A percentile compares a stretch with the other conserved stretches of the same genome.
phyloP scores from a whole-genome alignment of 768 basidiomycete species.

The Lentinula raphanica region DNA sequence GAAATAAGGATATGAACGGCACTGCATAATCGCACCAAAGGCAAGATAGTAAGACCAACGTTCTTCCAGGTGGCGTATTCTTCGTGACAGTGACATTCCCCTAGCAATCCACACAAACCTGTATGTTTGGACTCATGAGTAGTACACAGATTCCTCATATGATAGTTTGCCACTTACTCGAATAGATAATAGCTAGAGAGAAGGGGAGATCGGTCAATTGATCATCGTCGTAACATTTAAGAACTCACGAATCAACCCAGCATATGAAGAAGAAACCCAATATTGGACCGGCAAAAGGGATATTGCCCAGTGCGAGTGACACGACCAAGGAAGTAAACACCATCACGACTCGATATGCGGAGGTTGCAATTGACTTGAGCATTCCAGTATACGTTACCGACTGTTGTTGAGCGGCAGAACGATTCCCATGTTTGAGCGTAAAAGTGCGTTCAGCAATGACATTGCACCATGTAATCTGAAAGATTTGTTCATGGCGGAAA shows the following conservation, averaged over 20 bases:
- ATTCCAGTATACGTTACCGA: constrained; percentile 64
- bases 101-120: constrained; percentile 80
- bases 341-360: constrained; percentile 80
- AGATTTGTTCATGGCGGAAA: constrained; percentile 8
- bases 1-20: constrained; percentile 1
- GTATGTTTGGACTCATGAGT: neutral
- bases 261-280: constrained; percentile 71
- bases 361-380: constrained; percentile 70
- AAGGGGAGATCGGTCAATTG: too few species aligned
- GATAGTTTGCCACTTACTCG: constrained; percentile 45
- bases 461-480: constrained; percentile 66
- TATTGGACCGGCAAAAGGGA: constrained; percentile 61
- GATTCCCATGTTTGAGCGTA: constrained; percentile 62
- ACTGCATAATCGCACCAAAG: constrained; percentile 47
- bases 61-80: constrained; percentile 76
- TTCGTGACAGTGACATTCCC: constrained; percentile 59
- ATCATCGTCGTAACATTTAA: too few species aligned
- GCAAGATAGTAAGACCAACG: constrained; percentile 87
- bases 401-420: constrained; percentile 41
- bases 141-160: neutral
- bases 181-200: constrained; percentile 77
- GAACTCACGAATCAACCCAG: constrained; percentile 81
- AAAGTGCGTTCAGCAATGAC: constrained; percentile 73
- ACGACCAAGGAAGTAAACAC: constrained; percentile 69
- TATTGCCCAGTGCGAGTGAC: constrained; percentile 55